Conservation (phyloP, 164 flowering plant genomes). For the Tetrastigma voinierianum region DNA sequence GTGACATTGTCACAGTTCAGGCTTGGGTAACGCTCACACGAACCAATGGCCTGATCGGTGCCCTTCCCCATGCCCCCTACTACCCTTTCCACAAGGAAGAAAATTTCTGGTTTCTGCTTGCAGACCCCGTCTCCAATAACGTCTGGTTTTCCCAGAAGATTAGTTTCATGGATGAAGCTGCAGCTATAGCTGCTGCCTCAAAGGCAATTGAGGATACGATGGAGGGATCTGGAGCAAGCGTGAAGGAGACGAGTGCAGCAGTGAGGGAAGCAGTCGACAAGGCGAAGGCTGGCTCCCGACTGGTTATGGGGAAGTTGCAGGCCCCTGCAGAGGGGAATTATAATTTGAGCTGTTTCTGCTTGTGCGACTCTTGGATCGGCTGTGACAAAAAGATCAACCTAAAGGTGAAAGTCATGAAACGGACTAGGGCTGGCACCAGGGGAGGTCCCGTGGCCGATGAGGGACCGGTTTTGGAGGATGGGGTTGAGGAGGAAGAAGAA, state of each 20-base stretch:
- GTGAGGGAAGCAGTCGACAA: conserved; percentile 72
- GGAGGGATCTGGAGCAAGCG: conserved; percentile 71
- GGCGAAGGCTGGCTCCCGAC: conserved; percentile 68
- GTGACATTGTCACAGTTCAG: conserved; percentile 83
- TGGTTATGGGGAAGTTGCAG: conserved; percentile 76
- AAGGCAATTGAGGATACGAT: conserved; percentile 69
- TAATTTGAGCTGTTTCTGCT: conserved; percentile 64
- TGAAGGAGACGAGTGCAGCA: conserved; percentile 49
- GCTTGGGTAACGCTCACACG: conserved; percentile 86
- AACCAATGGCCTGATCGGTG: conserved; percentile 67
- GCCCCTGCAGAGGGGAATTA: conserved; percentile 86
- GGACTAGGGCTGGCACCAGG: conserved; percentile 73
- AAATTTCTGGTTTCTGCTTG: conserved; percentile 81
- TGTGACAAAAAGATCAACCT: conserved; percentile 64
- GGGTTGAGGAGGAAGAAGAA: conserved; percentile 73
- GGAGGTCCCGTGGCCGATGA: conserved; percentile 43
- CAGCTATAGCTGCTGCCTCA: conserved; percentile 75
- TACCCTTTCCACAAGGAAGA: conserved; percentile 96
- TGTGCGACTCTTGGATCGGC: conserved; percentile 92
- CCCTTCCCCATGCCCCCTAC: conserved; percentile 86
- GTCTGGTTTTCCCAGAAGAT: conserved; percentile 88
- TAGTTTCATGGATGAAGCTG: conserved; percentile 80
- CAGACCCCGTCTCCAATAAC: conserved; percentile 65
- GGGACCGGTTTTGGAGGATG: conserved; percentile 52
- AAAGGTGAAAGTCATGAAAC: conserved; percentile 69